Base-by-base conservation (phyloP, 2,329 filamentous ascomycete species). In the Diaporthe amygdali region DNA sequence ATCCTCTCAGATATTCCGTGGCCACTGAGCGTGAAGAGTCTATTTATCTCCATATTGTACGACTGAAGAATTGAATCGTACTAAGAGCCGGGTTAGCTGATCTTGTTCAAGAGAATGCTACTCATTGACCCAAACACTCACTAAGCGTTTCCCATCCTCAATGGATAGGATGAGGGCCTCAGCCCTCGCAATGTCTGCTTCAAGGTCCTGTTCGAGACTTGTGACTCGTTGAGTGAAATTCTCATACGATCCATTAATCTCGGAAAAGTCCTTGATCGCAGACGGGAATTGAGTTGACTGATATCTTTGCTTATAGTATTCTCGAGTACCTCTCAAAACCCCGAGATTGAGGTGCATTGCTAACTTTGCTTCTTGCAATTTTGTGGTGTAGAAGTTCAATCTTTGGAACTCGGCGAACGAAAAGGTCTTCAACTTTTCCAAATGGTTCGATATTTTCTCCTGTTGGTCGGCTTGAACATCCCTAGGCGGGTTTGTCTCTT, bases 11-110 rank as follows among this genome's bases (percentile, higher is more conserved):
- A 63, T 3, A 52, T 69, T 17, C 41, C 37, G 27, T 56, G 66
- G 0, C 37, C 39, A 15, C 46, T 61, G 25, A 69, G 37, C 9
- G 68, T 49, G 55, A 63, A 63, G 2, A 69, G 39, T 25, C 34
- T 69, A 2, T 46, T 64, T n/a, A 63, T 44, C 10, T 64, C 68
- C 55, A 54, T 69, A 14, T 51, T 69, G 54, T 56, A 54, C 7
- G 64, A 67, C 10, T 67, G 47, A 7, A 67, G 64, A 20, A 67
- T 67, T 5, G 64, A 32, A 32, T 67, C 34, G 8, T 67, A 67
- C 64, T 67, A 10, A 30, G 1, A 10, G 0, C 17, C 17, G 17
- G 20, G 20, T 56, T 17, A 44, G 22, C 0, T 25, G 0, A 25
- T 54, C 9, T 37, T 2, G 17, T n/a, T 20, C 2, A 14, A 20